Percentiles rank a stretch among this genome's conserved stretches.
These are phyloP conservation scores for Infundibulicybe gibba DNA, from an alignment of 768 basidiomycete genomes.

Conservation along the genomic window DNA sequence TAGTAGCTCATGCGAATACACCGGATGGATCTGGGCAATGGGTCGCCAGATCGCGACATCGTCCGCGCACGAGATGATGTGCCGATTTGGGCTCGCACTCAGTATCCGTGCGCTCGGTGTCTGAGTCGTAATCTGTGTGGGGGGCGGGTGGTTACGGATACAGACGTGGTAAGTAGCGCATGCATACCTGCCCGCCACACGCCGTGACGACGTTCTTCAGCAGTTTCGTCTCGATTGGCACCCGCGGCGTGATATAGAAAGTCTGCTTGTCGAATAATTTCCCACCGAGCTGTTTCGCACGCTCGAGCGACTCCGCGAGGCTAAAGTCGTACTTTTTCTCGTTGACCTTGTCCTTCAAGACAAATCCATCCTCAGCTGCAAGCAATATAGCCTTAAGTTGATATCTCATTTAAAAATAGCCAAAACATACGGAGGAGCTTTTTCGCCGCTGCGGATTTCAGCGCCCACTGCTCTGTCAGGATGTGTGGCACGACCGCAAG, in stretches of 20 bases:
- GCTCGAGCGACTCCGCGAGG: conserved; percentile 53
- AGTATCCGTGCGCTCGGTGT: conserved; percentile 55
- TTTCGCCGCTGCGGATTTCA: conserved; percentile 49
- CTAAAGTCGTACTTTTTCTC: conserved; percentile 70
- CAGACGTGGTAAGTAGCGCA: not conserved
- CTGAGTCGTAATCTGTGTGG: conserved; percentile 35
- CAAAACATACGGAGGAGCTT: conserved; percentile 58
- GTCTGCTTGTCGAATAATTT: conserved; percentile 60
- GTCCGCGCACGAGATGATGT: conserved; percentile 63
- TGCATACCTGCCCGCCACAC: conserved; percentile 65
- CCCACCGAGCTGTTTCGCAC: conserved; percentile 50
- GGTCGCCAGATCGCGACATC: conserved; percentile 68
- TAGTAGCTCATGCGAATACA: conserved; percentile 72
- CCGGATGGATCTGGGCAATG: conserved; percentile 41
- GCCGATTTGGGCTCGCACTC: conserved; percentile 44
- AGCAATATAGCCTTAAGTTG: not conserved
- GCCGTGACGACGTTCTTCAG: conserved; percentile 68
- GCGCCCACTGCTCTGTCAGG: conserved; percentile 68
- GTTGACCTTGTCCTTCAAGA: conserved; percentile 53
- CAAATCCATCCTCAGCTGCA: conserved; percentile 61
- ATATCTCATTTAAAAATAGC: not conserved
- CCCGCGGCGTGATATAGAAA: conserved; percentile 74
- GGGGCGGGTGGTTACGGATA: conserved; percentile 1
- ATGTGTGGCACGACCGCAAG: conserved; percentile 60
- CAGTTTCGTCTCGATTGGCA: conserved; percentile 53